Conservation (phyloP, 371 early-diverging fungal species). For the Apophysomyces ossiformis region DNA sequence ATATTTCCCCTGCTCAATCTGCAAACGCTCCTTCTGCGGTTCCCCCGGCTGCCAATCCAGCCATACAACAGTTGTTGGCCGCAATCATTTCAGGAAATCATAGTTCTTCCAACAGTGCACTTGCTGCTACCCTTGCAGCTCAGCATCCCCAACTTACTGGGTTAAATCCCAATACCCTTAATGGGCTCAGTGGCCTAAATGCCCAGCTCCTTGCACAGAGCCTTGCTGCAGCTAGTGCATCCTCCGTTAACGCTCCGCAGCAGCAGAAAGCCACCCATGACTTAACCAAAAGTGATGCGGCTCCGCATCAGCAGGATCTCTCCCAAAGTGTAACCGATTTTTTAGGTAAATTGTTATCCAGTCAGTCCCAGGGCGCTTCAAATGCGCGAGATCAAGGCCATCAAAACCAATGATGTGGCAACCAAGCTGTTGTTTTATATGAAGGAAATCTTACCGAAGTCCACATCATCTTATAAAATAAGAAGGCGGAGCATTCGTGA, state of each 20-base stretch:
- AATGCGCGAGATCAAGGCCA: background rate
- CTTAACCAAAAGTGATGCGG: background rate
- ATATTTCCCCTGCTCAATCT: background rate
- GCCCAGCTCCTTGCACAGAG: constrained; percentile 4
- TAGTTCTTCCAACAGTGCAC: background rate
- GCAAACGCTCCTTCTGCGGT: background rate
- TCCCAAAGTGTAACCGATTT: constrained; percentile 10
- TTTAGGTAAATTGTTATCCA: constrained; percentile 1
- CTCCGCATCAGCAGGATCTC: background rate
- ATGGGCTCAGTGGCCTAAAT: background rate
- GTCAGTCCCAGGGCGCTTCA: background rate
- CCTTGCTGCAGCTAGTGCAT: background rate
- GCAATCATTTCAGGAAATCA: constrained; percentile 1
- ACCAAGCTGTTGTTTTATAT: background rate
- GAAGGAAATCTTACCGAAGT: background rate
- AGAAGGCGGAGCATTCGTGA: too few relatives aligned
- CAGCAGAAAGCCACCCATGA: background rate
- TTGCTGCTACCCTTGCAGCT: constrained; percentile 9
- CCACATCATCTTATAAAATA: too few relatives aligned
- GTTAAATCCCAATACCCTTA: background rate
- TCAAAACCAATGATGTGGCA: background rate
- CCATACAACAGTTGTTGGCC: background rate
- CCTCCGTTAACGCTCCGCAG: background rate
- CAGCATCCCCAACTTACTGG: background rate
- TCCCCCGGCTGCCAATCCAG: constrained; percentile 1